phyloP scores from a whole-genome alignment of 192 early-diverging fungal genomes.

The Piromyces sp. region DNA sequence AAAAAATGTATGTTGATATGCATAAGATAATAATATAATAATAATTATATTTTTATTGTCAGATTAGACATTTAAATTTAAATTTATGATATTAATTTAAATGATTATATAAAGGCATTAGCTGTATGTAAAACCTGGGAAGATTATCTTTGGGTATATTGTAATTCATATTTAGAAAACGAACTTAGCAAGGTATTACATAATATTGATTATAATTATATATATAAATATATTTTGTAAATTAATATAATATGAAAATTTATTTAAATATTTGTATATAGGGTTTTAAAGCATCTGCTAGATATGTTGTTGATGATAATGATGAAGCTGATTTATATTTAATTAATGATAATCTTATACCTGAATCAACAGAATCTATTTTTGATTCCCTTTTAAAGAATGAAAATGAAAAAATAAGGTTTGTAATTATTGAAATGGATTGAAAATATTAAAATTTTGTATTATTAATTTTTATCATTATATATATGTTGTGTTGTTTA shows the following conservation, averaged over 20 bases:
- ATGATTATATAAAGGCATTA: slow-evolving; percentile 19
- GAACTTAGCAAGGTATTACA: slow-evolving; percentile 26
- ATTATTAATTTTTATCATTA: too few species aligned
- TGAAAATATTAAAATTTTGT: too few species aligned
- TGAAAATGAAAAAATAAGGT: background rate
- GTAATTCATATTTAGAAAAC: slow-evolving; percentile 49
- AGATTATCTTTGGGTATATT: slow-evolving; percentile 70
- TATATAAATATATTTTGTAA: too few species aligned
- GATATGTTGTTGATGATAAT: background rate
- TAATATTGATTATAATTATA: too few species aligned
- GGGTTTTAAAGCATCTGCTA: background rate
- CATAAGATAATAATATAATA: too few species aligned
- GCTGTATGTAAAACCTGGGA: slow-evolving; percentile 71
- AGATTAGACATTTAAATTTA: too few species aligned
- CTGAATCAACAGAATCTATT: background rate
- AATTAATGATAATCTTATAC: background rate
- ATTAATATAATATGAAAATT: too few species aligned
- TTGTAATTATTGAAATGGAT: too few species aligned
- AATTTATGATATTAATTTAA: background rate
- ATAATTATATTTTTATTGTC: too few species aligned
- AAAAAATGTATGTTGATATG: slow-evolving; percentile 46
- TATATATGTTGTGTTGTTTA: too few species aligned
- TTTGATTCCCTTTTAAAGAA: background rate
- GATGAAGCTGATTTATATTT: background rate
- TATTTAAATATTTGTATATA: background rate